Evolutionary conservation across 768 basidiomycete species (phyloP).

Genomic region (Naganishia antarctica): DNA sequence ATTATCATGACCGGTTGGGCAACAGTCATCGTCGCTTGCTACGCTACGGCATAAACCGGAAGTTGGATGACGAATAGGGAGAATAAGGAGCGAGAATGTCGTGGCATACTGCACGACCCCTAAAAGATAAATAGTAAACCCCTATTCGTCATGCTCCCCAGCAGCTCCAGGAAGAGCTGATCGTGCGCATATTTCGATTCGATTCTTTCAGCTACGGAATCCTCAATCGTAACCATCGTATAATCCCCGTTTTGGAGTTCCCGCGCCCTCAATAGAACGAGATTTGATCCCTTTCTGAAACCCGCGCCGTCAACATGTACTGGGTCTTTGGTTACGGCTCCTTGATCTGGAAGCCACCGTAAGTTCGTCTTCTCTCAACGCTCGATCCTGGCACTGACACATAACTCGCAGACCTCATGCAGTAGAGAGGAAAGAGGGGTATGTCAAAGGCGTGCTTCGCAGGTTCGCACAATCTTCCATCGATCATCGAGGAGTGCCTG

Average conservation of each 20-base stretch:
- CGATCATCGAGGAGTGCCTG: constrained; percentile 85
- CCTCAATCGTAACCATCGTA: no score
- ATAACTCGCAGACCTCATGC: constrained; percentile 63
- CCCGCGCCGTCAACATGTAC: constrained; percentile 50
- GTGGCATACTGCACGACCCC: background rate
- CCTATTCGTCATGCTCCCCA: no score
- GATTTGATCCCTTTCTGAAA: background rate
- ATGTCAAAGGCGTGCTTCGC: constrained; percentile 81
- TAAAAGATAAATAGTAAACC: background rate
- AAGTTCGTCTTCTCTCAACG: constrained; percentile 26
- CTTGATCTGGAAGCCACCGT: constrained; percentile 77
- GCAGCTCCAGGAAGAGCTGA: no score
- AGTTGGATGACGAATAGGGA: background rate
- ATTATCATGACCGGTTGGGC: no score
- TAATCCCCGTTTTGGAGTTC: no score
- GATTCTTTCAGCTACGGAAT: no score
- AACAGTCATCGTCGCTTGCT: background rate
- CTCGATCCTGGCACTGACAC: background rate
- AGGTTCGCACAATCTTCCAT: constrained; percentile 87
- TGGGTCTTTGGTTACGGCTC: constrained; percentile 90
- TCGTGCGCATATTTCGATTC: no score
- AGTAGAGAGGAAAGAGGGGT: constrained; percentile 66
- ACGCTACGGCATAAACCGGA: background rate
- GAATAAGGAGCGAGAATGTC: background rate
- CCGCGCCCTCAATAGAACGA: no score